A percentile compares a stretch with the other conserved stretches of the same genome.
Conservation (phyloP, 805 yeast genomes). For the Saturnispora diversa region DNA sequence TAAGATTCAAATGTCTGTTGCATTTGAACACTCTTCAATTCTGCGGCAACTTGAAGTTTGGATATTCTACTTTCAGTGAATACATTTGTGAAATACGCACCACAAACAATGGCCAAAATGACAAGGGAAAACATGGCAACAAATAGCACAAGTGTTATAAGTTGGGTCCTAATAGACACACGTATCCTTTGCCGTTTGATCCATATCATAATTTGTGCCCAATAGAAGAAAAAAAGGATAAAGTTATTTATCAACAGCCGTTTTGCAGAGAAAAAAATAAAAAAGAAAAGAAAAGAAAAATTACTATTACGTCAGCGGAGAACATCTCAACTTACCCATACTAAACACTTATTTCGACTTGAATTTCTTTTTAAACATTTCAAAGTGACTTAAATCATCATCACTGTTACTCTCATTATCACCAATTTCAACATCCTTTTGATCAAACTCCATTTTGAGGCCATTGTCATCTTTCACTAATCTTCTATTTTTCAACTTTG, state of each 20-base stretch:
- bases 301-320: not conserved
- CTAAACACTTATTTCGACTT: not conserved
- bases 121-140: constrained; percentile 64
- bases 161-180: constrained; percentile 68
- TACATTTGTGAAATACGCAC: constrained; percentile 61
- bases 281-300: not conserved
- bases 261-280: not conserved
- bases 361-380: not conserved
- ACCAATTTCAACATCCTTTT: constrained; percentile 7
- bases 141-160: constrained; percentile 59
- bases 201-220: not conserved
- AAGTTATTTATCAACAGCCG: not conserved
- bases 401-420: constrained; percentile 7
- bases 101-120: constrained; percentile 67
- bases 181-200: constrained; percentile 28
- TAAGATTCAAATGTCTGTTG: constrained; percentile 55
- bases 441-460: not conserved
- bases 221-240: not conserved
- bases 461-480: not conserved
- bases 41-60: constrained; percentile 68
- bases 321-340: not conserved
- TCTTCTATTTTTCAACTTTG: not conserved
- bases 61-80: constrained; percentile 58
- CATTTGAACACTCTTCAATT: constrained; percentile 72
- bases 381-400: not conserved